Evolutionary conservation across 1,284 basidiomycete species (phyloP).

Genomic region (Rhizoctonia solani): DNA sequence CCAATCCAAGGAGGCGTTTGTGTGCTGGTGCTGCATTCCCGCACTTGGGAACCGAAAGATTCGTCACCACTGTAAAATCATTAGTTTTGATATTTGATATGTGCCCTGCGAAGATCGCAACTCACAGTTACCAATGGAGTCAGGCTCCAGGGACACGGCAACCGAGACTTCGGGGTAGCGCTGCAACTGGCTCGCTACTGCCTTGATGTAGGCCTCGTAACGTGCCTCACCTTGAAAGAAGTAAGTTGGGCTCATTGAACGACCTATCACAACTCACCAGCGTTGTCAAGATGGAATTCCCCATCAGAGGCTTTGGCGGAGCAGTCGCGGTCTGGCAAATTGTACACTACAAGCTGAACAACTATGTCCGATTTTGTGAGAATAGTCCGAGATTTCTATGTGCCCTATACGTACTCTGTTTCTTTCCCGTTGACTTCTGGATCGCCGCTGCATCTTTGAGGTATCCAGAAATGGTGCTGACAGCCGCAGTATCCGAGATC

Average conservation of each 20-base stretch:
- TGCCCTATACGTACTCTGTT: slow-evolving; percentile 15
- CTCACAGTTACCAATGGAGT: slow-evolving; percentile 38
- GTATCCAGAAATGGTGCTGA: slow-evolving; percentile 27
- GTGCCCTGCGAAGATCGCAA: neutral
- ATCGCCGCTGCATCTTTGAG: slow-evolving; percentile 26
- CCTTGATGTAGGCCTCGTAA: slow-evolving; percentile 37
- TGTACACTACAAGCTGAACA: slow-evolving; percentile 37
- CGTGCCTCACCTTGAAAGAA: slow-evolving; percentile 35
- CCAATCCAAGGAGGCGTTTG: slow-evolving; percentile 30
- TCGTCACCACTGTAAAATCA: slow-evolving; percentile 35
- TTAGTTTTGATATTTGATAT: neutral
- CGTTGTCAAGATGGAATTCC: slow-evolving; percentile 31
- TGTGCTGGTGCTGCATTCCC: slow-evolving; percentile 38
- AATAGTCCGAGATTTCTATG: neutral
- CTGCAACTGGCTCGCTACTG: slow-evolving; percentile 34
- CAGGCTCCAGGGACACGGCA: slow-evolving; percentile 36
- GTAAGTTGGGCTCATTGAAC: neutral
- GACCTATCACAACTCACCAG: slow-evolving; percentile 15
- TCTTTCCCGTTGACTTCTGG: slow-evolving; percentile 31
- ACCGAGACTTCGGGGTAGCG: slow-evolving; percentile 37
- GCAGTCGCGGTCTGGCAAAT: slow-evolving; percentile 39
- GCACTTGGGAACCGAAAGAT: slow-evolving; percentile 37
- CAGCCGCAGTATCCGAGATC: slow-evolving; percentile 32
- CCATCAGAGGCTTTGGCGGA: slow-evolving; percentile 38
- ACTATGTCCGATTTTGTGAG: neutral